Base-by-base conservation (phyloP, 2,329 filamentous ascomycete species). In the Myriosclerotinia duriaeana region DNA sequence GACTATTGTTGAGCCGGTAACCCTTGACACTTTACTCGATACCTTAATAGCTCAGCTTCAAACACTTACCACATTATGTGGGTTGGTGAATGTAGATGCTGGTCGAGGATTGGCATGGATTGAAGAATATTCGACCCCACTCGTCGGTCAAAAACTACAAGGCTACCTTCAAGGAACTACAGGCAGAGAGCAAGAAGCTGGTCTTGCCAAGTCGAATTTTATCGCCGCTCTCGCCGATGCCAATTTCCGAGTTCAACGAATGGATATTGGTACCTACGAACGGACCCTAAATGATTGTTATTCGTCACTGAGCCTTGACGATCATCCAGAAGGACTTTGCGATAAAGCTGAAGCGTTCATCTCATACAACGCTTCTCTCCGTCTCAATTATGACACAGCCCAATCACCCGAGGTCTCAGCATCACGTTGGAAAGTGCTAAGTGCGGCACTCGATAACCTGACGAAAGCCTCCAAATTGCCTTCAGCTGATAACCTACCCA, bases 1-100 rank as follows among this genome's bases (percentile, higher is more conserved):
- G 22, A 84, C 82, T 4, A 82, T 92, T n/a, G 81, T 89, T 64
- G 87, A 89, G 69, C 86, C 88, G 0, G 79, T 90, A 36, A 89
- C 87, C 1, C 83, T 85, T 36, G 81, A 83, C 58, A 86, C 86
- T 1, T 82, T 92, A 8, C 79, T 91, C 1, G 89, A 92, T 68
- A 91, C 88, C 0, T 81, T 87, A 17, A 80, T 89, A 42, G 87
- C 88, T 5, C 86, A 89, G 69, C 76, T 91, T 61, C 85, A 79
- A 71, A 83, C 78, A 58, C 81, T 81, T 74, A 85, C 78, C 67
- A 65, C 34, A 44, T 53, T 68, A 30, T 66, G 64, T 65, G 66
- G 66, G 17, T 22, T 67, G 11, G 76, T 80, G 71, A 82, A 70
- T 14, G 69, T 72, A 62, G 79, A 75, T 73, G 77, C 73, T 14